A percentile compares a stretch with the other conserved stretches of the same genome.
Conservation (phyloP, 2,329 filamentous ascomycete genomes). For the Tolypocladium ovalisporum region DNA sequence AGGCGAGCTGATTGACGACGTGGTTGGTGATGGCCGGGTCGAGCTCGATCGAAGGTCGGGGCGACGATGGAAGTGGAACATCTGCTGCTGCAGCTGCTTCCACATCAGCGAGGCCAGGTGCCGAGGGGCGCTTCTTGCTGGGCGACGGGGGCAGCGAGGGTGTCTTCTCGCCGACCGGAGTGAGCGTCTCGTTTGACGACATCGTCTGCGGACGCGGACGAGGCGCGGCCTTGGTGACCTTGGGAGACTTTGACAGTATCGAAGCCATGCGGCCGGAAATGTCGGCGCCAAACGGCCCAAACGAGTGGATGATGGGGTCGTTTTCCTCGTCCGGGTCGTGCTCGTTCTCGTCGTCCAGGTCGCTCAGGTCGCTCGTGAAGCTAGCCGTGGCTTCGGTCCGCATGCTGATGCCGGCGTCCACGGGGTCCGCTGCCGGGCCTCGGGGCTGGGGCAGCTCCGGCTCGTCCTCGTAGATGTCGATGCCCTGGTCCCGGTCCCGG, state of each 20-base stretch:
- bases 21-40: constrained; percentile 59
- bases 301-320: constrained; percentile 84
- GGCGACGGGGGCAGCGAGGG: constrained; percentile 13
- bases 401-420: constrained; percentile 31
- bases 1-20: constrained; percentile 89
- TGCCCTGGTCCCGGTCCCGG: constrained; percentile 27
- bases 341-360: constrained; percentile 55
- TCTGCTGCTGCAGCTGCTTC: background rate
- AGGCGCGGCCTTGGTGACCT: constrained; percentile 20
- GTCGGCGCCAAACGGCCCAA: constrained; percentile 81
- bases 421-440: constrained; percentile 5
- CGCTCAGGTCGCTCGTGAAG: constrained; percentile 45
- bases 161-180: constrained; percentile 6
- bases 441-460: constrained; percentile 27
- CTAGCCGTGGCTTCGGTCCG: constrained; percentile 38
- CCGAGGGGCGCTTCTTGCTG: constrained; percentile 8
- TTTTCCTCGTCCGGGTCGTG: constrained; percentile 80
- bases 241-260: constrained; percentile 60
- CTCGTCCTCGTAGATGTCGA: constrained; percentile 67
- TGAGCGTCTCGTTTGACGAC: constrained; percentile 11
- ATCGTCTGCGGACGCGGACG: constrained; percentile 11
- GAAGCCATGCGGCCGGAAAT: constrained; percentile 73
- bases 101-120: background rate
- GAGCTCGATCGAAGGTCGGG: constrained; percentile 18
- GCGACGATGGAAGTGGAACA: constrained; percentile 6